Conservation (phyloP, 805 yeast genomes). For the Lipomyces lipofer region DNA sequence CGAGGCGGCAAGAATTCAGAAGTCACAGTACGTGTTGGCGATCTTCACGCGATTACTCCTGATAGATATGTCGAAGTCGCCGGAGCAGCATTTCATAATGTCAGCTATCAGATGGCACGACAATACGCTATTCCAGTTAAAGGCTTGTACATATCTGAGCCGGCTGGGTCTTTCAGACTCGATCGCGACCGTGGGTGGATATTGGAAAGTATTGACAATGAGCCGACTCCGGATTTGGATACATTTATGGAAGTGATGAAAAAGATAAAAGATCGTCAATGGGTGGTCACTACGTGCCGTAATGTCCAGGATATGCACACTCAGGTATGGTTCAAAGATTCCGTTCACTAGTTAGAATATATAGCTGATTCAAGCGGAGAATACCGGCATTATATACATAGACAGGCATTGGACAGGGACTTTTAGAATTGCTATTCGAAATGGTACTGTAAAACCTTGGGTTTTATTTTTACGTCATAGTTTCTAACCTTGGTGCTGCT, state of each 20-base stretch:
- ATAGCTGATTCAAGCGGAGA: too few species aligned
- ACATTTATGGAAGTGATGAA: conserved; percentile 77
- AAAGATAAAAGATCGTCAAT: conserved; percentile 69
- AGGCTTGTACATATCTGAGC: conserved; percentile 79
- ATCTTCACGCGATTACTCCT: conserved; percentile 82
- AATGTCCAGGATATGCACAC: conserved; percentile 81
- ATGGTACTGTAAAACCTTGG: too few species aligned
- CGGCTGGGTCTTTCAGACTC: conserved; percentile 67
- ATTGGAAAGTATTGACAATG: conserved; percentile 72
- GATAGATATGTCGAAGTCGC: conserved; percentile 75
- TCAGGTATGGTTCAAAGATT: conserved; percentile 32
- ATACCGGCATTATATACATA: conserved; percentile 63
- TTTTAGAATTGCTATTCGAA: conserved; percentile 64
- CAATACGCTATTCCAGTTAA: conserved; percentile 77
- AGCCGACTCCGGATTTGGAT: conserved; percentile 71
- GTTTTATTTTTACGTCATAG: not conserved
- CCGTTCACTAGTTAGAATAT: too few species aligned
- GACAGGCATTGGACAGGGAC: conserved; percentile 85
- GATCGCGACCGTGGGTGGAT: conserved; percentile 68
- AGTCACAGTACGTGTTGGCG: conserved; percentile 60
- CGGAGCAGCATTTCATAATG: conserved; percentile 82
- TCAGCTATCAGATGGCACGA: conserved; percentile 88
- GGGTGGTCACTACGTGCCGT: conserved; percentile 69
- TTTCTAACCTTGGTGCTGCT: too few species aligned
- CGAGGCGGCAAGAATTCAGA: conserved; percentile 67